Percentiles rank a stretch among this genome's conserved stretches.
phyloP scores from a whole-genome alignment of 805 yeast genomes.

The Nakazawaea populi region DNA sequence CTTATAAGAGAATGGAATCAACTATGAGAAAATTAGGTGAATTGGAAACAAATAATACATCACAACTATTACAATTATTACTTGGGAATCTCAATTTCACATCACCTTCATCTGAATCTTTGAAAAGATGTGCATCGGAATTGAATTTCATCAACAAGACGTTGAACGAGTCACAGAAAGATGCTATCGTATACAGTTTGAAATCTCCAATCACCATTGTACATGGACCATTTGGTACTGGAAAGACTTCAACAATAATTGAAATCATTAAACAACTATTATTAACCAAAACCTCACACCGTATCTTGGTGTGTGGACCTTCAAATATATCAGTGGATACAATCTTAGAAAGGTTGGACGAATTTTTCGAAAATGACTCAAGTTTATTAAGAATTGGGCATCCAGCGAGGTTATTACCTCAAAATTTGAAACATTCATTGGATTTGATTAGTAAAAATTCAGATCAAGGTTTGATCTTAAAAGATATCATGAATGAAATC shows the following conservation, averaged over 20 bases:
- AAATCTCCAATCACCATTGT: constrained; percentile 49
- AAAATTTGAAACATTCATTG: constrained; percentile 64
- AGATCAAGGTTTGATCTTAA: constrained; percentile 53
- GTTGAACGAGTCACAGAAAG: constrained; percentile 64
- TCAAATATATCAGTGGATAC: constrained; percentile 92
- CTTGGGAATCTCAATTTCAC: constrained; percentile 36
- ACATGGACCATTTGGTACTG: constrained; percentile 84
- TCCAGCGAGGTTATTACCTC: constrained; percentile 74
- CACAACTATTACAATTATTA: constrained; percentile 37
- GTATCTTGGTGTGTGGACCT: constrained; percentile 88
- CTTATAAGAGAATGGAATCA: constrained; percentile 74
- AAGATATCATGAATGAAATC: constrained; percentile 69
- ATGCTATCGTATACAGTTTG: constrained; percentile 66
- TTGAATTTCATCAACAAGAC: constrained; percentile 33
- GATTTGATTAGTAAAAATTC: constrained; percentile 62
- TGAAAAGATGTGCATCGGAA: constrained; percentile 8
- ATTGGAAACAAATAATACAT: constrained; percentile 26
- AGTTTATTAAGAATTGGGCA: constrained; percentile 80
- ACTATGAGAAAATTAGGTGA: constrained; percentile 64
- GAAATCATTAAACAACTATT: constrained; percentile 75
- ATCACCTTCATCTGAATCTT: constrained; percentile 17
- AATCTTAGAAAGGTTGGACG: constrained; percentile 66
- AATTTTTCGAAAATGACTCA: constrained; percentile 34
- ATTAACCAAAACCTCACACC: constrained; percentile 19
- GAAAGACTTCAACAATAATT: constrained; percentile 78